Base-by-base conservation (phyloP, 1,139 yeast species). In the Lizanozyma gosingica region DNA sequence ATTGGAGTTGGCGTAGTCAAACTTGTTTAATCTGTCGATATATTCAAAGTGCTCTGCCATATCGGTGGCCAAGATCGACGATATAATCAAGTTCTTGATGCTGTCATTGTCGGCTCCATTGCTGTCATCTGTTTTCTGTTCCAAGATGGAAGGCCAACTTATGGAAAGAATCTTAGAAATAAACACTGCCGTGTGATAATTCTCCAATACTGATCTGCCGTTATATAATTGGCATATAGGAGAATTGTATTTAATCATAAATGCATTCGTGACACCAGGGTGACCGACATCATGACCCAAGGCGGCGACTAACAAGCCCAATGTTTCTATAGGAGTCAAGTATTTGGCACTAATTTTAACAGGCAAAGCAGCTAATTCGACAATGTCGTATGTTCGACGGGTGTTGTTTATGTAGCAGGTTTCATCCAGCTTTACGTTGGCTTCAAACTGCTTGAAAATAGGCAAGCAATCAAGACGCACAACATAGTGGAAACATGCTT, bases 251-350 rank as follows among this genome's bases (percentile, higher is more conserved):
- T 74, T 67, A 29, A 73, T 68, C 61, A 90, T 64, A 48, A 87
- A 80, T 36, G 79, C 78, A 59, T 88, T 87, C 11, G 95, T 87
- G 15, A 88, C 80, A 1, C 97, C 98, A 0, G 98, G 97, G 59
- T 92, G 98, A 16, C 96, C 95, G 29, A 86, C 80, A 60, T 92
- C 98, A 60, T 92, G 98, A 38, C 98, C 97, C 39, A 90, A 65
- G 1, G 96, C 95, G 1, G 96, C 86, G 17, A 88, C 69, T 36
- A 86, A 68, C 18, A 87, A 63, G 0, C 80, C 76, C 37, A 80
- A 60, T 1, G 76, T 66, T 52, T 80, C 82, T 17, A 69, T 48
- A 1, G 78, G 69, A 39, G 61, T 62, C 35, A 75, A 54, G 38
- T 60, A 49, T 2, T 55, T 47, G 14, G 55, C 44, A 14, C 37